Evolutionary conservation across 2,329 filamentous ascomycete genomes (phyloP).

Genomic region (Aspergillus brunneoviolaceus): DNA sequence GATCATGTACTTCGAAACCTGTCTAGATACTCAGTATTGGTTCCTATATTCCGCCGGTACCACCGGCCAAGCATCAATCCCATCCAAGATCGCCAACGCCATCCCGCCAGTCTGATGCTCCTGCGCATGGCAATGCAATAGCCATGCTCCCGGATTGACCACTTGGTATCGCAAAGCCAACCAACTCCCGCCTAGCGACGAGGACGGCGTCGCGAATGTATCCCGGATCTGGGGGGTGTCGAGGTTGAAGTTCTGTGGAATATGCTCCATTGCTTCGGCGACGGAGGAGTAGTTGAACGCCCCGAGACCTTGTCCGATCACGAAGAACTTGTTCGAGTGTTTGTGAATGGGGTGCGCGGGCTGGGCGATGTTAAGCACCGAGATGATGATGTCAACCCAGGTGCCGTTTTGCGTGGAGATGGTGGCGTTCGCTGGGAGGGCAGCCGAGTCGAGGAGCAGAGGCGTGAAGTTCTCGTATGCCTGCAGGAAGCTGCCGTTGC

Average conservation of each 20-base stretch:
- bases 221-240: slow-evolving; percentile 56
- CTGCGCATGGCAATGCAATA: slow-evolving; percentile 59
- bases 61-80: slow-evolving; percentile 36
- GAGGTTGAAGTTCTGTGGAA: slow-evolving; percentile 57
- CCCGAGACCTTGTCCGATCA: slow-evolving; percentile 54
- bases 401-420: slow-evolving; percentile 49
- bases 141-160: slow-evolving; percentile 54
- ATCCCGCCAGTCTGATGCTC: slow-evolving; percentile 57
- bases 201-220: slow-evolving; percentile 43
- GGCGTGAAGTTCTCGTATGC: slow-evolving; percentile 42
- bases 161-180: slow-evolving; percentile 55
- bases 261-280: slow-evolving; percentile 50
- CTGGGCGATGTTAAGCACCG: slow-evolving; percentile 46
- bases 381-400: slow-evolving; percentile 58
- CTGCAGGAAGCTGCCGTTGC: slow-evolving; percentile 42
- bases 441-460: slow-evolving; percentile 49
- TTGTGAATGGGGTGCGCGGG: slow-evolving; percentile 64
- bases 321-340: slow-evolving; percentile 61
- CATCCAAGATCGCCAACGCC: slow-evolving; percentile 51
- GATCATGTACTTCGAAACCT: too few relatives aligned
- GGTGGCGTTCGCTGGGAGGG: slow-evolving; percentile 46
- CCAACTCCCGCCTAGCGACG: slow-evolving; percentile 41
- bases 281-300: slow-evolving; percentile 55
- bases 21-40: too few relatives aligned
- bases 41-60: slow-evolving; percentile 25